These are phyloP conservation scores for Chionographis japonica DNA, from an alignment of 106 monocot genomes.

Conservation along the genomic window DNA sequence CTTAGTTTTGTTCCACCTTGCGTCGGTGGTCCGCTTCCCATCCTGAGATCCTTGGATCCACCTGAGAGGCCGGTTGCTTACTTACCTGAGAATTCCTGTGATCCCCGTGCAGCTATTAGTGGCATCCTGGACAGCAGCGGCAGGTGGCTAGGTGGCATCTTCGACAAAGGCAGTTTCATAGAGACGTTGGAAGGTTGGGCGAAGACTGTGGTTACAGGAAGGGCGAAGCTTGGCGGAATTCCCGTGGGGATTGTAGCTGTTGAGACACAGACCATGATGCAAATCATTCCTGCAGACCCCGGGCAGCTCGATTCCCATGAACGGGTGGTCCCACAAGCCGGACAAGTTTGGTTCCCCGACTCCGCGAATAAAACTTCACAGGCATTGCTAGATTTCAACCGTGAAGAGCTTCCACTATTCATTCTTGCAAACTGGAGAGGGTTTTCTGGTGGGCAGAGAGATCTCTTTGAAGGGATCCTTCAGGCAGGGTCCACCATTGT, in stretches of 20 bases:
- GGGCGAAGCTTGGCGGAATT: slow-evolving; percentile 94
- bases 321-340: slow-evolving; percentile 90
- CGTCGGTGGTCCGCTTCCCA: slow-evolving; percentile 77
- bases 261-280: slow-evolving; percentile 92
- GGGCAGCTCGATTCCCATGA: slow-evolving; percentile 95
- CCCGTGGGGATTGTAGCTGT: slow-evolving; percentile 95
- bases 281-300: slow-evolving; percentile 93
- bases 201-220: slow-evolving; percentile 90
- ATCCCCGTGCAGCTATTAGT: slow-evolving; percentile 83
- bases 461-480: slow-evolving; percentile 97
- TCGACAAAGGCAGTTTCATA: slow-evolving; percentile 85
- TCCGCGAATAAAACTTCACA: slow-evolving; percentile 95
- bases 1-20: slow-evolving; percentile 85
- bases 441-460: slow-evolving; percentile 96
- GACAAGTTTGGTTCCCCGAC: slow-evolving; percentile 99
- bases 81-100: slow-evolving; percentile 81
- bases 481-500: slow-evolving; percentile 98
- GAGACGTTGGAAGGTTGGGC: slow-evolving; percentile 98
- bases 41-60: slow-evolving; percentile 53
- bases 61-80: slow-evolving; percentile 72
- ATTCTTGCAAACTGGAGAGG: slow-evolving; percentile 99
- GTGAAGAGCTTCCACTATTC: slow-evolving; percentile 88
- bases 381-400: slow-evolving; percentile 89
- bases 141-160: slow-evolving; percentile 88
- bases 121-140: slow-evolving; percentile 48